Conservation (phyloP, 495 filamentous ascomycete genomes). For the Penicillium cinerascens region DNA sequence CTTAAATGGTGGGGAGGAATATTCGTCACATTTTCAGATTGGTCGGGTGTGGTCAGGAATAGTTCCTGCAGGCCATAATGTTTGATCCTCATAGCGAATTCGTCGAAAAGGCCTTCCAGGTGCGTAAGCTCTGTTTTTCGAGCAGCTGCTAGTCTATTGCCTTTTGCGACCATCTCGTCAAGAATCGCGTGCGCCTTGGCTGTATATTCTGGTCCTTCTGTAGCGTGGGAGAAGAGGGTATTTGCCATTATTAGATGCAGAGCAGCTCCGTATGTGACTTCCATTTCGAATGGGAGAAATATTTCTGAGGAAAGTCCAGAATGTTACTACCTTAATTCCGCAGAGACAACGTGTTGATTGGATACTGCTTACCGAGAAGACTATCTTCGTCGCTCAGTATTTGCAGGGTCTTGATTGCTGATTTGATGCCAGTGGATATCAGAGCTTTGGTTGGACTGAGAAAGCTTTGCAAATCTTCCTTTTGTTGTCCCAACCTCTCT, state of each 20-base stretch:
- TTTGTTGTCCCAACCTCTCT: slow-evolving; percentile 19
- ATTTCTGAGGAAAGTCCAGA: slow-evolving; percentile 22
- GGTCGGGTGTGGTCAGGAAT: background rate
- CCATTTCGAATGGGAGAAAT: slow-evolving; percentile 39
- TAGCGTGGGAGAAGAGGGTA: slow-evolving; percentile 27
- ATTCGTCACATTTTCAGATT: background rate
- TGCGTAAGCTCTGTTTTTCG: slow-evolving; percentile 26
- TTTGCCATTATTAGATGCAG: slow-evolving; percentile 30
- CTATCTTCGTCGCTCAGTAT: slow-evolving; percentile 31
- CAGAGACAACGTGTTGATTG: background rate
- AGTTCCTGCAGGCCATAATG: slow-evolving; percentile 9
- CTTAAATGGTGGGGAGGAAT: no score
- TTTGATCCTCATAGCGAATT: slow-evolving; percentile 18
- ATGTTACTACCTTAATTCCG: background rate
- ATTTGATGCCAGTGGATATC: slow-evolving; percentile 36
- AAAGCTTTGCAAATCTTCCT: slow-evolving; percentile 29
- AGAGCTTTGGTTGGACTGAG: slow-evolving; percentile 24
- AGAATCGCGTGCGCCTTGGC: slow-evolving; percentile 26
- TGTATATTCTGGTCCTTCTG: slow-evolving; percentile 14
- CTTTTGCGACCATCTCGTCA: slow-evolving; percentile 33
- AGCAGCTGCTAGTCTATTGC: slow-evolving; percentile 28
- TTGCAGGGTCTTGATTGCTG: slow-evolving; percentile 33
- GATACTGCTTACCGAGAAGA: slow-evolving; percentile 27
- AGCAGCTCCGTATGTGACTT: slow-evolving; percentile 36
- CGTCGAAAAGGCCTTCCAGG: slow-evolving; percentile 24